Percentiles rank a stretch among this genome's conserved stretches.
These are phyloP conservation scores for Cardamine resedifolia DNA, from an alignment of 345 rosid genomes.

Conservation along the genomic window DNA sequence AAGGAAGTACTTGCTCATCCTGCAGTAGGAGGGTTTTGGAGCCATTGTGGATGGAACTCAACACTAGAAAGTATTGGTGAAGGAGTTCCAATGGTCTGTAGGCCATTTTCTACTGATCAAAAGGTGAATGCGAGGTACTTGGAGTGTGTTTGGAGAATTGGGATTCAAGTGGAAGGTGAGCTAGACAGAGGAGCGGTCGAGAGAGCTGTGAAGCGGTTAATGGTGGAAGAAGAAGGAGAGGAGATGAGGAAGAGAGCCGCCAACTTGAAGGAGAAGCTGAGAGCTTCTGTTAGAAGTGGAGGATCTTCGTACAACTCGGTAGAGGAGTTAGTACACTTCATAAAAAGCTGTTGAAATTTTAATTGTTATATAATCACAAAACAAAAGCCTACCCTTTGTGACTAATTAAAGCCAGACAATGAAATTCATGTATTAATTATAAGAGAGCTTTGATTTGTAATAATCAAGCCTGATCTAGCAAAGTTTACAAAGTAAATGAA, in stretches of 20 bases:
- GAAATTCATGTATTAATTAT: too few species aligned
- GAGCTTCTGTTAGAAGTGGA: constrained; percentile 5
- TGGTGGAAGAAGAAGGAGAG: constrained; percentile 25
- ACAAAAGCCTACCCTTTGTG: too few species aligned
- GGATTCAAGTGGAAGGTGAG: constrained; percentile 35
- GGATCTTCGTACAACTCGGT: neutral
- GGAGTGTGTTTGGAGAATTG: constrained; percentile 49
- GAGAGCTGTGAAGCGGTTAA: constrained; percentile 21
- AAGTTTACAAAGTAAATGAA: too few species aligned
- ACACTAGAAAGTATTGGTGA: constrained; percentile 45
- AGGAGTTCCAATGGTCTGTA: constrained; percentile 52
- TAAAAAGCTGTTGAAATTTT: too few species aligned
- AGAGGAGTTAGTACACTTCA: constrained; percentile 6
- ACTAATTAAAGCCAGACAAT: too few species aligned
- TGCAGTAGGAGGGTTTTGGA: constrained; percentile 48
- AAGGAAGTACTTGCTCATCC: constrained; percentile 38
- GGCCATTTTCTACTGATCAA: constrained; percentile 45
- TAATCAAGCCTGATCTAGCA: too few species aligned
- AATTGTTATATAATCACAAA: too few species aligned
- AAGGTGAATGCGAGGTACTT: constrained; percentile 45
- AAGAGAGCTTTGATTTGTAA: too few species aligned
- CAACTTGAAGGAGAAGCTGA: constrained; percentile 3
- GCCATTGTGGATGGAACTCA: constrained; percentile 57
- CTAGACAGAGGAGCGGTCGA: constrained; percentile 13
- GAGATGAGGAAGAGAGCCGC: constrained; percentile 20